A percentile compares a stretch with the other conserved stretches of the same genome.
Conservation (phyloP, 306 rosid species). For the Rosa rugosa region DNA sequence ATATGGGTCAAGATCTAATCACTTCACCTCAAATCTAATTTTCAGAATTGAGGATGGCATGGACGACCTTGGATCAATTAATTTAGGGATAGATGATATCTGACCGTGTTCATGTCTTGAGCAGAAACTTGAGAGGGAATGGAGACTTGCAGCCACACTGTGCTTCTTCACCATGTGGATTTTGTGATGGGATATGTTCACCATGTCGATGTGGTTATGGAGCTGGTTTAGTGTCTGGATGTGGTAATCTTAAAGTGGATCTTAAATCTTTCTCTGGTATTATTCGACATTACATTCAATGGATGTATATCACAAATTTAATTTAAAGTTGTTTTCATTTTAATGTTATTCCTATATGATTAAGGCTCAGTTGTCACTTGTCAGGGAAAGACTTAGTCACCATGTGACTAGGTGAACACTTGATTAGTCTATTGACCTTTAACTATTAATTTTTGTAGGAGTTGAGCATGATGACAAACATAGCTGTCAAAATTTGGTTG, state of each 20-base stretch:
- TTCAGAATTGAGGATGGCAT: too few relatives aligned
- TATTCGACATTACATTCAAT: background rate
- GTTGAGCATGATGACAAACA: background rate
- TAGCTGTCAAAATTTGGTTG: background rate
- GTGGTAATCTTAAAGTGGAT: background rate
- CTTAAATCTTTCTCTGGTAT: background rate
- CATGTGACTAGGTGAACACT: too few relatives aligned
- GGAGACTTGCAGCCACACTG: background rate
- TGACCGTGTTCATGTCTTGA: background rate
- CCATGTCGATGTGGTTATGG: background rate
- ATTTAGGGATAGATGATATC: background rate
- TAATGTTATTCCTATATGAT: background rate
- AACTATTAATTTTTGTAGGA: background rate
- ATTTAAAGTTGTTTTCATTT: background rate
- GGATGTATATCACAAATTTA: background rate
- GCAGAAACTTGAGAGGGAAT: background rate
- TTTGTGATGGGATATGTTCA: too few relatives aligned
- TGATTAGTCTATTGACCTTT: too few relatives aligned
- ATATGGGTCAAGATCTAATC: too few relatives aligned
- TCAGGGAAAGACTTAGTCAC: too few relatives aligned
- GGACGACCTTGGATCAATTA: background rate
- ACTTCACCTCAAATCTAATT: too few relatives aligned
- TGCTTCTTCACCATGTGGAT: background rate
- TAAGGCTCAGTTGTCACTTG: too few relatives aligned
- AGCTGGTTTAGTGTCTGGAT: background rate